Evolutionary conservation across 148 eudicot species (phyloP).

Genomic region (Pharnaceum exiguum): DNA sequence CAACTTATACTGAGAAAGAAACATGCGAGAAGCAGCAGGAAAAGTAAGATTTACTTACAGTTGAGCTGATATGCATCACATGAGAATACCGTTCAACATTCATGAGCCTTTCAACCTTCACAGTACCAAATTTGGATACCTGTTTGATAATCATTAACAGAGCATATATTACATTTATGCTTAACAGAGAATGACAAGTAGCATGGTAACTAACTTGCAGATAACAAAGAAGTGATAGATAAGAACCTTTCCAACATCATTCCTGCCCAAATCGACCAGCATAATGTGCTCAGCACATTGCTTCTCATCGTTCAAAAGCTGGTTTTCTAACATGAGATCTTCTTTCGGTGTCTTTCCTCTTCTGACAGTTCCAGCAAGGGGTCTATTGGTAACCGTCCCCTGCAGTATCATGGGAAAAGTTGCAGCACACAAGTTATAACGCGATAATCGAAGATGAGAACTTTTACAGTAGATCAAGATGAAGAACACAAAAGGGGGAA

Average conservation of each 20-base stretch:
- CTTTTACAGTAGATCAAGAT: neutral
- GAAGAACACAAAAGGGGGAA: neutral
- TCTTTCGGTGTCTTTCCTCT: conserved; percentile 94
- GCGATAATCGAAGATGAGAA: neutral
- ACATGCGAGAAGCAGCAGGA: neutral
- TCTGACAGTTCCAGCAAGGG: conserved; percentile 90
- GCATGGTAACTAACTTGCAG: neutral
- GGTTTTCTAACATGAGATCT: conserved; percentile 79
- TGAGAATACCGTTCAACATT: conserved; percentile 93
- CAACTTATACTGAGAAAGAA: neutral
- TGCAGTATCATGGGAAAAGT: conserved; percentile 15
- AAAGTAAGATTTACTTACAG: conserved; percentile 43
- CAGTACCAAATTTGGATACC: conserved; percentile 94
- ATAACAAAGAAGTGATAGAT: neutral
- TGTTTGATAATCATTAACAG: conserved; percentile 25
- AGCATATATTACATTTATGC: neutral
- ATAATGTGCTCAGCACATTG: conserved; percentile 97
- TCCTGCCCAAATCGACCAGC: conserved; percentile 98
- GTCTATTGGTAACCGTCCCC: conserved; percentile 82
- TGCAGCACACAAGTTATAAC: conserved; percentile 15
- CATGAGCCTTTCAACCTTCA: conserved; percentile 93
- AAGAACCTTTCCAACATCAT: conserved; percentile 95
- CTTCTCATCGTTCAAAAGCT: conserved; percentile 80
- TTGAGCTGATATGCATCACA: conserved; percentile 99
- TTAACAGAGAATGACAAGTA: neutral